Evolutionary conservation across 139 green algal genomes (phyloP), one percentile per base, ranked within the genome.

Genomic region (Picochlorum costavermella): DNA sequence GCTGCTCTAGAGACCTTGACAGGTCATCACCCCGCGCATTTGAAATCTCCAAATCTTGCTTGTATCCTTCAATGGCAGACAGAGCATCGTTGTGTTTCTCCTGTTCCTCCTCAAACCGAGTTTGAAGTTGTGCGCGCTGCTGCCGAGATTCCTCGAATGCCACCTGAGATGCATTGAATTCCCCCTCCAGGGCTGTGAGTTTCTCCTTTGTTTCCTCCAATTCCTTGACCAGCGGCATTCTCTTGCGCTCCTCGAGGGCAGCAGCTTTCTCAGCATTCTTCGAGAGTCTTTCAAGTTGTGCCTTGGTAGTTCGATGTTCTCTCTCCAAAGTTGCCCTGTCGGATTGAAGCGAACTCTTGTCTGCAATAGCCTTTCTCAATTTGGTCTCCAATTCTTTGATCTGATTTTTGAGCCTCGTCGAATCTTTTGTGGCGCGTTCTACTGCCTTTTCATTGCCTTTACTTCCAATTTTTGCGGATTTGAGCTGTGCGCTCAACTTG

Each of bases 221-320:
- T 46, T 73, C 75, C 33, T 83, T 70, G 80, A 90, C 86, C 56
- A 92, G 85, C 70, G 55, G 84, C 75, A 96, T 89, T 1, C 84
- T 69, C 80, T 89, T 90, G 74, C 85, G 84, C 67, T 69, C 74
- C 67, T 87, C 81, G 20, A 79, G 49, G 3, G 67, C 73, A 4
- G 81, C 74, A 36, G 69, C 69, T 57, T 68, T 63, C 37, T 68
- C 68, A 50, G 69, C 69, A 48, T 70, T 70, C 75, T 83, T 83
- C 56, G 68, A 80, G 11, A 95, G 76, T 57, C 79, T 65, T 4
- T 74, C 69, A 16, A 78, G 80, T 71, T 88, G 77, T 31, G 68
- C 67, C 25, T 72, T 68, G 16, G 20, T 5, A 9, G 46, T 53
- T 23, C 46, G 46, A 2, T 28, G 46, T 26, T 53, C 46, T 14